Evolutionary conservation across 2,329 filamentous ascomycete species (phyloP), one percentile per base, ranked within the genome.

Genomic region (Pseudogymnoascus sp.): DNA sequence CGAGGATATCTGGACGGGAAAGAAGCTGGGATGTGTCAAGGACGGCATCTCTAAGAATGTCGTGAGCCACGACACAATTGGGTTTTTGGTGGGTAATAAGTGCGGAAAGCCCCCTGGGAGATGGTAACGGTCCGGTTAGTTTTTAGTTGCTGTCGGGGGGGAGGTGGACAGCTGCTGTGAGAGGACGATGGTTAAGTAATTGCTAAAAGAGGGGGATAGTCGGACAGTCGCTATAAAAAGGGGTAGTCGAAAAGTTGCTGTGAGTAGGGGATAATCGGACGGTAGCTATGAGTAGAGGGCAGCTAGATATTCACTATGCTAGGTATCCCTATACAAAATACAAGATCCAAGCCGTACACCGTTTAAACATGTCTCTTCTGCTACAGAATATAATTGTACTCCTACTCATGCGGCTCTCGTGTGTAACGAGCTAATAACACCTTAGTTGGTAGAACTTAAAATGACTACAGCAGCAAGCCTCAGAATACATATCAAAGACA

Each of bases 1-100:
- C 1, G 73, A 73, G 3, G 75, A 82, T 69, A 75, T 78, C 64
- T 82, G 79, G 79, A 78, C 72, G 1, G 78, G 76, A 3, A 66
- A 75, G 64, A 70, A 72, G 42, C 58, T 80, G 12, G 75, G 78
- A 2, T 72, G 67, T 33, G 70, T 75, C n/a, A 66, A 64, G 42
- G 69, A 69, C 5, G 68, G 68, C 14, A 67, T 74, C 35, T 66
- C 64, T 3, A 64, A 71, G 9, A 65, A 69, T 3, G 67, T 78
- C 4, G 69, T 65, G 35, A 66, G 68, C 14, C 75, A 78, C 66
- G 76, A 77, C 62, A 76, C 73, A 1, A 63, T 66, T 5, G 69
- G 63, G 2, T 66, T 66, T 28, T 38, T 71, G 60, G 64, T 72
- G 3, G 67, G 67, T 1, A 63, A 68, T 55, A 66, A 66, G 16